Conservation (phyloP, 2,329 filamentous ascomycete genomes). For the Epichloe scottii region DNA sequence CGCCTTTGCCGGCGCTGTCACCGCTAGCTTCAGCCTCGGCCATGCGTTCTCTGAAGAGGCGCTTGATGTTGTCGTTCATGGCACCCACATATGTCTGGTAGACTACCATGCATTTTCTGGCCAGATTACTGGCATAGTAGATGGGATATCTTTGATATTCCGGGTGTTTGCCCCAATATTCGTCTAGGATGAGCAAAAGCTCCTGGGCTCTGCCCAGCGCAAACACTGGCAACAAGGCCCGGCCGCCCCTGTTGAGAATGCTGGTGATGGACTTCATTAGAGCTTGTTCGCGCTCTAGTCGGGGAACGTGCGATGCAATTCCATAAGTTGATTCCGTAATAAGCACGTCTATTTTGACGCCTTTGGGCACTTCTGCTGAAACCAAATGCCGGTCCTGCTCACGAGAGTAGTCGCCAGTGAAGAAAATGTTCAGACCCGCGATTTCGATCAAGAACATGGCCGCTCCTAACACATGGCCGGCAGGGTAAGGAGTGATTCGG, state of each 20-base stretch:
- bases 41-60: slow-evolving; percentile 85
- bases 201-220: slow-evolving; percentile 90
- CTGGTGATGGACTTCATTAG: slow-evolving; percentile 92
- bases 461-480: slow-evolving; percentile 92
- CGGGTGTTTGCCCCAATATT: slow-evolving; percentile 86
- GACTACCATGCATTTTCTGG: slow-evolving; percentile 93
- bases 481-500: slow-evolving; percentile 90
- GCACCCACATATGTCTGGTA: slow-evolving; percentile 97
- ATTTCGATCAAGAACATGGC: slow-evolving; percentile 99
- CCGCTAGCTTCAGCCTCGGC: slow-evolving; percentile 76
- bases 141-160: slow-evolving; percentile 88
- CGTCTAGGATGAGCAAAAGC: slow-evolving; percentile 83
- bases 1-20: slow-evolving; percentile 61
- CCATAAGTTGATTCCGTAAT: slow-evolving; percentile 98
- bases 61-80: slow-evolving; percentile 99
- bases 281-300: slow-evolving; percentile 79
- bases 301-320: slow-evolving; percentile 84
- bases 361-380: slow-evolving; percentile 78
- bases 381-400: slow-evolving; percentile 94
- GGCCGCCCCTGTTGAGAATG: slow-evolving; percentile 80
- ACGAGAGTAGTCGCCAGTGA: slow-evolving; percentile 93
- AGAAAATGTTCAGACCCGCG: slow-evolving; percentile 89
- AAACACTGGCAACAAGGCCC: slow-evolving; percentile 90
- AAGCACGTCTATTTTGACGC: slow-evolving; percentile 85
- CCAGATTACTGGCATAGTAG: slow-evolving; percentile 93